Base-by-base conservation (phyloP, 257 asterid species). In the Fraxinus quadrangulata region DNA sequence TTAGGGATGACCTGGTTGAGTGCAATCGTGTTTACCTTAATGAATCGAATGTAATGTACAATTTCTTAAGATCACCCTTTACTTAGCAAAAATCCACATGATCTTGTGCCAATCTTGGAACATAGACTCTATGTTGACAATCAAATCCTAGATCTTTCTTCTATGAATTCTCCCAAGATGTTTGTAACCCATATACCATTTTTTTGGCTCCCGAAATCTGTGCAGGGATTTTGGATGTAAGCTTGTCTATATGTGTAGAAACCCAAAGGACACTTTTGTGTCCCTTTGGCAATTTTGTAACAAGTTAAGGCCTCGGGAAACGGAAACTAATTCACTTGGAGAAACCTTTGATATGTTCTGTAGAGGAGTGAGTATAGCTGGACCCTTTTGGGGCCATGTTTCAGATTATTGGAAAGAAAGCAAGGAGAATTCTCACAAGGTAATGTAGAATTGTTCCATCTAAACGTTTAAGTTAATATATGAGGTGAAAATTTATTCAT, bases 221-320 rank as follows among this genome's bases (percentile, higher is more conserved):
- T 78, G 16, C 28, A 31, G 45, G 1, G 2, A 36, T 4, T 51
- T 74, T 6, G 16, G 31, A 14, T 73, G 77, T 65, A 82, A 74
- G 69, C 3, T 78, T 59, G 74, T 78, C n/a, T 68, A 82, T 9
- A 33, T 78, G 4, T 78, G 82, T 21, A 69, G 85, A 30, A 71
- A 68, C 30, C 80, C 77, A 0, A 78, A 36, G 66, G 82, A 82
- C 72, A 24, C 63, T 7, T 59, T 78, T 31, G 65, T 77, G 12
- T 81, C 81, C 0, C 1, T 72, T 13, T 82, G 82, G 85, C 79
- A 82, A 14, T 82, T 82, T 37, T 51, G 9, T 51, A 51, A 51
- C 23, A 4, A 51, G 61, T 51, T 51, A 51, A 51, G 61, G 61
- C 61, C 61, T 16, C 8, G 0, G 9, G 61, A 51, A 51, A 0